Evolutionary conservation across 177 flowering plant genomes (phyloP).

Genomic region (Telopea speciosissima): DNA sequence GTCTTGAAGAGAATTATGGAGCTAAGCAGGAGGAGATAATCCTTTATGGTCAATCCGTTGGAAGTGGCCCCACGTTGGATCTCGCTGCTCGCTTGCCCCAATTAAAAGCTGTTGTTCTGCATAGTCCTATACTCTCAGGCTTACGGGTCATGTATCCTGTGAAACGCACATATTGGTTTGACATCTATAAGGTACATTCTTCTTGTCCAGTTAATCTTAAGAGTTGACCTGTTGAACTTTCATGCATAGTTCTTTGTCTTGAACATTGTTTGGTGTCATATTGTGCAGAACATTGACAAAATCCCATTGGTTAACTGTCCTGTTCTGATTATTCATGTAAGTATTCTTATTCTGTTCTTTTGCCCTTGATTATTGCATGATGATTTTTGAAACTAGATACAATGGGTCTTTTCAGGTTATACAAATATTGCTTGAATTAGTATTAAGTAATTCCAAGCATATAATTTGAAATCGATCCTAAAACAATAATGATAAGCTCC

Average conservation of each 20-base stretch:
- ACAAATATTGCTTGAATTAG: not conserved
- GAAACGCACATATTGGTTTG: slow-evolving; percentile 89
- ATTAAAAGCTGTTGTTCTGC: slow-evolving; percentile 79
- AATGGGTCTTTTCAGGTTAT: not conserved
- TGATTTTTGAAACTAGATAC: not conserved
- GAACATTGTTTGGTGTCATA: slow-evolving; percentile 13
- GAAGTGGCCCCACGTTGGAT: slow-evolving; percentile 92
- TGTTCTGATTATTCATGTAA: slow-evolving; percentile 83
- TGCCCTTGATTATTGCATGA: not conserved
- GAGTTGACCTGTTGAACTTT: not conserved
- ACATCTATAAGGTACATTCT: slow-evolving; percentile 74
- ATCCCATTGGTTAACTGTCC: slow-evolving; percentile 75
- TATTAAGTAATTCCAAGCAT: not conserved
- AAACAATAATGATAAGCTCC: not conserved
- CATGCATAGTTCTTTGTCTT: slow-evolving; percentile 1
- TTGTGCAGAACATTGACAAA: slow-evolving; percentile 90
- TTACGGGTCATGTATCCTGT: slow-evolving; percentile 93
- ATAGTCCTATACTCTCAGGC: slow-evolving; percentile 88
- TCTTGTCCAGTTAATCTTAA: not conserved
- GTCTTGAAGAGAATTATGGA: slow-evolving; percentile 81
- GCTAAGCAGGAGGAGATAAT: slow-evolving; percentile 77
- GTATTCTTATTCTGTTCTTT: slow-evolving; percentile 22
- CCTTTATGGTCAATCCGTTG: slow-evolving; percentile 90
- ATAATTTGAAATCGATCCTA: not conserved
- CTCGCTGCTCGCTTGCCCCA: slow-evolving; percentile 69